Percentiles rank a stretch among this genome's conserved stretches.
These are phyloP conservation scores for Phoma sp. DNA, from an alignment of 2,329 filamentous ascomycete genomes.

Conservation along the genomic window DNA sequence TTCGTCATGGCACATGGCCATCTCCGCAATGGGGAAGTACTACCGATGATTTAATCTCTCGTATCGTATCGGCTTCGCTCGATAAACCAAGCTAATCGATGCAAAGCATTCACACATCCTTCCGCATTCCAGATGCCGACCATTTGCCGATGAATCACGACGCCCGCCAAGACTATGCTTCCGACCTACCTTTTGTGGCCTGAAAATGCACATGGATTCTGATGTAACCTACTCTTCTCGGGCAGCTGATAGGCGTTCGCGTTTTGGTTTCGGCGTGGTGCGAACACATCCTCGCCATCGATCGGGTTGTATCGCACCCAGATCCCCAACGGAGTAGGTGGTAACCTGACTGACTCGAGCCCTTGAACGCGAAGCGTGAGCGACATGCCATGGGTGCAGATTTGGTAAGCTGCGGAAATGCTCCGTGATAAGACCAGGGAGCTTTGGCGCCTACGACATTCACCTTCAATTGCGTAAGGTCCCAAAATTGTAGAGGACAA, in stretches of 20 bases:
- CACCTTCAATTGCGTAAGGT: too few relatives aligned
- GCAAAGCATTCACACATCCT: not conserved
- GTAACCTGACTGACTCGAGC: not conserved
- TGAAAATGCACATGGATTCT: not conserved
- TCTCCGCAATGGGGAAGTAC: not conserved
- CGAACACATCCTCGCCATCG: not conserved
- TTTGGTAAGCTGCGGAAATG: constrained; percentile 3
- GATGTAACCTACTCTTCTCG: not conserved
- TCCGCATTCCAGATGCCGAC: not conserved
- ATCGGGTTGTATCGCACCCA: not conserved
- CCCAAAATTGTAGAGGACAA: too few relatives aligned
- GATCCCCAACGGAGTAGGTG: not conserved
- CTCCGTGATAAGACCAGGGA: constrained; percentile 7
- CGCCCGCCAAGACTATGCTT: not conserved
- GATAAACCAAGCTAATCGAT: not conserved
- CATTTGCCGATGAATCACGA: not conserved
- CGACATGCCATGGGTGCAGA: not conserved
- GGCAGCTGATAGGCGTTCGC: not conserved
- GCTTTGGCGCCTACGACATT: too few relatives aligned
- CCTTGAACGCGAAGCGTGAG: not conserved
- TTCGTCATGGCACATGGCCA: not conserved
- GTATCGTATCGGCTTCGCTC: not conserved
- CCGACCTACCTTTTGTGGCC: constrained; percentile 7
- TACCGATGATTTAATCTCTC: not conserved
- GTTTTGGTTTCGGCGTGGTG: not conserved